Base-by-base conservation (phyloP, 768 basidiomycete genomes). In the Mrakia gelida region DNA sequence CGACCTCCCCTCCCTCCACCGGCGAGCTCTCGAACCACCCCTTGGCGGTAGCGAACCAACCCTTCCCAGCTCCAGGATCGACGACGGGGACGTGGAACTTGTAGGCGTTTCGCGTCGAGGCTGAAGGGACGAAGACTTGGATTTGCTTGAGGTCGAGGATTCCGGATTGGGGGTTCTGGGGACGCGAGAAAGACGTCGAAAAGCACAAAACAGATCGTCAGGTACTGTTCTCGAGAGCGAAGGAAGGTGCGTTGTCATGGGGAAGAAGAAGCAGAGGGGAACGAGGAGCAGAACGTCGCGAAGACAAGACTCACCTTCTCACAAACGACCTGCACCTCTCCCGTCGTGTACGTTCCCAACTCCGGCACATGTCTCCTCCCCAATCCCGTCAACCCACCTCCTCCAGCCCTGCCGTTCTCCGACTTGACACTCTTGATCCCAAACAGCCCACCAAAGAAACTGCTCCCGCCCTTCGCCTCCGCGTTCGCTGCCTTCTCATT, bases 281-380 rank as follows among this genome's bases (percentile, higher is more conserved):
- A n/a, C n/a, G n/a, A n/a, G n/a, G n/a, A n/a, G n/a, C 41, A 43
- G 41, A 43, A 13, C 32, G 62, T 5, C n/a, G n/a, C n/a, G n/a
- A n/a, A n/a, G 26, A 16, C 6, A 56, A 10, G 54, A 28, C 77
- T 30, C 13, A 78, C 77, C 77, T 78, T 78, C 32, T 78, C 77
- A 21, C 77, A 78, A 26, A 61, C 34, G 32, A 78, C 77, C n/a
- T 70, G 65, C 26, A 63, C 65, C 32, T 78, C 77, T 38, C 77
- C 77, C 11, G 72, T 61, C 32, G 72, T 73, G 52, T 73, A 78
- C 77, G 72, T 73, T 32, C 77, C 77, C 41, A 78, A 21, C 65
- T 49, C 65, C 0, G 77, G 77, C 9, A 75, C 32, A 30, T 43
- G 52, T 45, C 76, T 59, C 54, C 54, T 75, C 30, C 61, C 61